These are phyloP conservation scores for Ehretia macrophylla DNA, from an alignment of 257 asterid genomes.

Conservation along the genomic window DNA sequence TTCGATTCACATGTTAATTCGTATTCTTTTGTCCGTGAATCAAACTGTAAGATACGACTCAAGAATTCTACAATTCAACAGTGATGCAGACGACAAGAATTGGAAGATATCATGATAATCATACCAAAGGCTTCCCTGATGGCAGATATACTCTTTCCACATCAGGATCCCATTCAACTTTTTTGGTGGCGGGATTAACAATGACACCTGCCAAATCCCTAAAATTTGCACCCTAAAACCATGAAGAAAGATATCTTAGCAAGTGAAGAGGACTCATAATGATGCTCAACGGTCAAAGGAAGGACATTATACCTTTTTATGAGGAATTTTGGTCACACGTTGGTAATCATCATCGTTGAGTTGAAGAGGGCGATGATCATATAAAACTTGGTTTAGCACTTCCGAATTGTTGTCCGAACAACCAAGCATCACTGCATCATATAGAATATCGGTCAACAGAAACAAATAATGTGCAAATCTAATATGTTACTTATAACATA, in stretches of 20 bases:
- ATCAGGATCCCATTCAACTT: constrained; percentile 62
- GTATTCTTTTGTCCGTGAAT: no score
- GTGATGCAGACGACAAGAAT: no score
- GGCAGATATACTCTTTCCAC: constrained; percentile 36
- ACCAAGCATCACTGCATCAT: constrained; percentile 61
- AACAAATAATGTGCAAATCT: no score
- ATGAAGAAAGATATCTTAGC: background rate
- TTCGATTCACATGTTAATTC: no score
- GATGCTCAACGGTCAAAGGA: background rate
- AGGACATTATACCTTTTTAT: constrained; percentile 48
- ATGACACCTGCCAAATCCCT: constrained; percentile 61
- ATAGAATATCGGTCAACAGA: background rate
- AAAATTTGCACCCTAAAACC: constrained; percentile 73
- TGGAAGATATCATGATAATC: constrained; percentile 2
- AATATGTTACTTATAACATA: no score
- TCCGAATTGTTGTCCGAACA: constrained; percentile 13
- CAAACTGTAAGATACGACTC: no score
- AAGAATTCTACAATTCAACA: no score
- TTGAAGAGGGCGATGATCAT: constrained; percentile 65
- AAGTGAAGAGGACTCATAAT: background rate
- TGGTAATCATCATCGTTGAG: constrained; percentile 59
- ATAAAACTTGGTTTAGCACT: constrained; percentile 23
- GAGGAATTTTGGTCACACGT: constrained; percentile 67
- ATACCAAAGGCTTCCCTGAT: constrained; percentile 88
- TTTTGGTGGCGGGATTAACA: constrained; percentile 54